Evolutionary conservation across 1,284 basidiomycete genomes (phyloP), one percentile per base, ranked within the genome.

Genomic region (Boletus sp.): DNA sequence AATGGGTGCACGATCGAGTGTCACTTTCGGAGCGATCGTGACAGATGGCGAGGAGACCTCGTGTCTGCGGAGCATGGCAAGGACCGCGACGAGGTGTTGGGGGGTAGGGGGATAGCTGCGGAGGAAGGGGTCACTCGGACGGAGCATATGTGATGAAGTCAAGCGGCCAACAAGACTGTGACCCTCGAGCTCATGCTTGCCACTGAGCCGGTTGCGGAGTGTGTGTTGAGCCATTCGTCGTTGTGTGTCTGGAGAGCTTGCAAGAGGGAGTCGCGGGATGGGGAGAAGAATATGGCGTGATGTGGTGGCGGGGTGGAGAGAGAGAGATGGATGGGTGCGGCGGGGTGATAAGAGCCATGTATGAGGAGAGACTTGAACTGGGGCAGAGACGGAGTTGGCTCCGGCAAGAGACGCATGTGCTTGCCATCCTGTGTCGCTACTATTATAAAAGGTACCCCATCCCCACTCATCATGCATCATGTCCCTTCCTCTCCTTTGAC

Each of bases 21-120:
- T 76, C 24, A 78, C 76, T 60, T 80, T 75, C 20, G 61, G 62
- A 61, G 62, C 61, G 31, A 59, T 56, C 47, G 61, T 61, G 56
- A 67, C 54, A 22, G 59, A 53, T 49, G 68, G 58, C 15, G 70
- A 63, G n/a, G 66, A 58, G 27, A 29, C 51, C 20, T 67, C 57
- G 6, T 75, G 64, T 13, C 75, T 70, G 61, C 77, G 78, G 48
- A 88, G 76, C 70, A 80, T 76, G 5, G 84, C 80, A 48, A 91
- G 72, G 7, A 86, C 65, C 16, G 84, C 72, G 8, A 77, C 74
- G 33, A 89, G 73, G 66, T 90, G 87, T 9, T 79, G 74, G 18
- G 83, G 77, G 9, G 80, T 84, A 15, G 82, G 79, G 8, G 88
- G 86, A 69, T 90, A 91, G 62, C 89, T 91, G 63, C 11, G 41